Conservation (phyloP, 805 yeast genomes). For the Suhomyces sp. region DNA sequence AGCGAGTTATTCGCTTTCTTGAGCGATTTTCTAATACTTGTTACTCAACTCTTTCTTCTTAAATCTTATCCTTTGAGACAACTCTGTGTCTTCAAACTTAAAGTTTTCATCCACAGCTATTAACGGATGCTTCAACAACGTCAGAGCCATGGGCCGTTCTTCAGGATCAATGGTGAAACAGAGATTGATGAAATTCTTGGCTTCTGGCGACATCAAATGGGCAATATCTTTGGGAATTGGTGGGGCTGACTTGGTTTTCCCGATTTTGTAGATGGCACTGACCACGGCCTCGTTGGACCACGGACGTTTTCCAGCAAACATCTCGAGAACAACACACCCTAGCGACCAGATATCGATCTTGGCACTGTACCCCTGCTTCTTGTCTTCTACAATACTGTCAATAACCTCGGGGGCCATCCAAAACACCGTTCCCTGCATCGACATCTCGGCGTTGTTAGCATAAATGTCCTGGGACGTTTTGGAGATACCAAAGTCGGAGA, state of each 20-base stretch:
- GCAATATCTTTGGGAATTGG: conserved; percentile 91
- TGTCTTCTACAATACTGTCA: conserved; percentile 69
- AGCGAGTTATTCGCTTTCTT: too few relatives aligned
- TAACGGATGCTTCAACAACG: conserved; percentile 55
- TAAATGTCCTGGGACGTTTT: conserved; percentile 75
- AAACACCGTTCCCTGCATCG: conserved; percentile 97
- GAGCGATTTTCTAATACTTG: not conserved
- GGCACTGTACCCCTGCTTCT: conserved; percentile 91
- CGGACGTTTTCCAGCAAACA: conserved; percentile 96
- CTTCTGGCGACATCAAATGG: conserved; percentile 59
- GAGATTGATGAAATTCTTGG: conserved; percentile 65
- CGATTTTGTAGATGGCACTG: conserved; percentile 88
- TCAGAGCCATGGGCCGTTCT: conserved; percentile 82
- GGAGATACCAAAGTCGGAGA: conserved; percentile 95
- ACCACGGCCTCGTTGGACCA: conserved; percentile 96
- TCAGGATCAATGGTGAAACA: conserved; percentile 79
- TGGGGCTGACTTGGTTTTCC: conserved; percentile 85
- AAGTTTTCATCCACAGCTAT: conserved; percentile 41
- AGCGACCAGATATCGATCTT: conserved; percentile 97
- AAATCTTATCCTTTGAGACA: conserved; percentile 51
- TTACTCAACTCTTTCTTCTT: conserved; percentile 16
- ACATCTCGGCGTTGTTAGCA: conserved; percentile 89
- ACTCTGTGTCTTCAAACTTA: conserved; percentile 50
- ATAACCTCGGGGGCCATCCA: conserved; percentile 99
- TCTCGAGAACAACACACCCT: conserved; percentile 95